A percentile compares a stretch with the other conserved stretches of the same genome.
Conservation (phyloP, 768 basidiomycete species). For the Gyrodon lividus region DNA sequence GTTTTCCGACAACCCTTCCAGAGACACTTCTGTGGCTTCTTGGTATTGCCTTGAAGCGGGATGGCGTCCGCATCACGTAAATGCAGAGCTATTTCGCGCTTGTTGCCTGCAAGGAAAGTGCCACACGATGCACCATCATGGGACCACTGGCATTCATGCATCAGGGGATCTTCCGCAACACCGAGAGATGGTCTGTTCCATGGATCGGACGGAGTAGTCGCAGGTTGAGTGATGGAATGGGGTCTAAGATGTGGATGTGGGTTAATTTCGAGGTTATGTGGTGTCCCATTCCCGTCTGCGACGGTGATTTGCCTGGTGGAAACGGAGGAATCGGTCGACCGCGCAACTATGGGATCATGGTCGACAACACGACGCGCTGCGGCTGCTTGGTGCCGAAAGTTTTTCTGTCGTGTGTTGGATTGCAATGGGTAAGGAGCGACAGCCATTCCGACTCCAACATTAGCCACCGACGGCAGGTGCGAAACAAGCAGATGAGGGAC, state of each 20-base stretch:
- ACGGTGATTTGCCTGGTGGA: too few relatives aligned
- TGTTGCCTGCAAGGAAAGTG: neutral
- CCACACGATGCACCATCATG: neutral
- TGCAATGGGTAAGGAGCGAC: neutral
- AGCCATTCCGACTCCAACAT: neutral
- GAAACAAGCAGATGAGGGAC: too few relatives aligned
- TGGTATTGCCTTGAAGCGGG: slow-evolving; percentile 9
- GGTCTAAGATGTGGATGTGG: neutral
- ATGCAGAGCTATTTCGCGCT: slow-evolving; percentile 12
- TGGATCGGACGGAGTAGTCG: neutral
- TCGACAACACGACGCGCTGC: neutral
- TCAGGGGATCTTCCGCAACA: neutral
- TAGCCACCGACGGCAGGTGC: neutral
- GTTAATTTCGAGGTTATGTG: too few relatives aligned
- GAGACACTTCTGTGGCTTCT: slow-evolving; percentile 5
- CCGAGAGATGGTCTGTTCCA: neutral
- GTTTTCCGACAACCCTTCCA: slow-evolving; percentile 18
- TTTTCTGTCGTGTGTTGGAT: neutral
- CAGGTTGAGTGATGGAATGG: neutral
- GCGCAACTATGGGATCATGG: too few relatives aligned
- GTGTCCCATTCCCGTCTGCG: too few relatives aligned
- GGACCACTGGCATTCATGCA: slow-evolving; percentile 16
- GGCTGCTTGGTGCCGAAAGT: neutral
- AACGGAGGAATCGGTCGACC: too few relatives aligned
- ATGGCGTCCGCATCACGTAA: slow-evolving; percentile 10